These are phyloP conservation scores for Amoebophrya sp. DNA, from an alignment of 169 alveolate species.

Conservation along the genomic window DNA sequence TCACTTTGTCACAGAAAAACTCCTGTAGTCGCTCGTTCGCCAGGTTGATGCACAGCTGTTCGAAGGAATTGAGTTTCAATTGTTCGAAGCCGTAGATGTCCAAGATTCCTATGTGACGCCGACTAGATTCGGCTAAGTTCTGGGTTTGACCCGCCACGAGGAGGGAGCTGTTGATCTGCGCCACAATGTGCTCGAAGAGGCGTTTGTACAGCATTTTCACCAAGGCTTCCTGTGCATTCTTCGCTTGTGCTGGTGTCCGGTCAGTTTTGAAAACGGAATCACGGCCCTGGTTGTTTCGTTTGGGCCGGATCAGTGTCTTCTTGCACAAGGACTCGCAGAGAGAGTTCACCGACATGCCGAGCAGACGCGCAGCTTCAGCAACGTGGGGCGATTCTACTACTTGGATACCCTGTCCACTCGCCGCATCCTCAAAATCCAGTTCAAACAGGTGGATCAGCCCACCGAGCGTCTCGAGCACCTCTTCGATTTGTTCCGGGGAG, in stretches of 20 bases:
- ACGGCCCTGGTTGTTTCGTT: neutral
- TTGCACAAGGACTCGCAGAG: neutral
- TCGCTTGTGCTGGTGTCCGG: neutral
- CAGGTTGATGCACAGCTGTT: slow-evolving; percentile 64
- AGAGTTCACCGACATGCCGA: neutral
- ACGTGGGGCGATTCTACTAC: neutral
- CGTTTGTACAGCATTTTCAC: neutral
- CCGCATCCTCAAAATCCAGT: neutral
- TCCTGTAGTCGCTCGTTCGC: slow-evolving; percentile 14
- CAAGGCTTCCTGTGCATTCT: neutral
- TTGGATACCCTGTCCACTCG: neutral
- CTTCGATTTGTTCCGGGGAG: neutral
- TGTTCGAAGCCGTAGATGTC: slow-evolving; percentile 73
- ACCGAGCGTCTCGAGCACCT: neutral
- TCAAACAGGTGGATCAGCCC: neutral
- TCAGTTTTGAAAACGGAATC: no score
- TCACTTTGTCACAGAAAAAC: neutral
- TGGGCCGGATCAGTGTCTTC: neutral
- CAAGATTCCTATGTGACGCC: neutral
- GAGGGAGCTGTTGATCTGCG: neutral
- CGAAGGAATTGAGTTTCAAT: slow-evolving; percentile 65
- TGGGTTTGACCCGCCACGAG: neutral
- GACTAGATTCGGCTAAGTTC: no score
- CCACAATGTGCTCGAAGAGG: neutral
- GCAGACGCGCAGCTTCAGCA: neutral